Base-by-base conservation (phyloP, 2,329 filamentous ascomycete species). In the Alternaria angustiovoidea region DNA sequence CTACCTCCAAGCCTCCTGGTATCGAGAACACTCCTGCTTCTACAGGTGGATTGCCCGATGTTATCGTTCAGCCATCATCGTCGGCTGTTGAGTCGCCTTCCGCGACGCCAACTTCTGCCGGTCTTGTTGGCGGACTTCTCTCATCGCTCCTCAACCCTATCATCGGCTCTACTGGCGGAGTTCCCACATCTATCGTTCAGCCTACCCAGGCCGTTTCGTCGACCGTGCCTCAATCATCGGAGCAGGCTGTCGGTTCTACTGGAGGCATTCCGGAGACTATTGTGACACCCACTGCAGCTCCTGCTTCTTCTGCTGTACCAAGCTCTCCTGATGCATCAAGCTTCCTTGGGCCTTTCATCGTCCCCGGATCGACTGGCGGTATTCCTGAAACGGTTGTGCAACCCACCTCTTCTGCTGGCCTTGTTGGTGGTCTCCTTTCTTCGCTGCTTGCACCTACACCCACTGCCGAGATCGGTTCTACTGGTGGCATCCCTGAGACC, bases 301-400 rank as follows among this genome's bases (percentile, higher is more conserved):
- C 63, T 20, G 46, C 38, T 18, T 32, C 57, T 32, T 57, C 64
- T 41, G 54, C 59, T 16, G 47, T 52, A 44, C 54, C 62, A 54
- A 60, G 52, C 22, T 52, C 58, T 32, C 22, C 58, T 28, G 58
- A 56, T 22, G 49, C 64, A 14, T 70, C 69, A 16, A 66, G 65
- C 61, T 65, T 72, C 48, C 66, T 64, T 1, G 68, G 69, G 7
- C 65, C 69, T 4, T 71, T 72, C 58, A 72, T 69, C 24, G 59
- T 70, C 20, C 67, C 69, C 18, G 71, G 69, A 36, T 65, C 67
- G 5, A 70, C 69, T 36, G 69, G 64, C 14, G 56, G 59, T n/a
- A 4, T 64, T 20, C 64, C 66, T 5, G 43, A 58, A 9, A 44
- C 65, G 12, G 42, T 64, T 30, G 26, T 64, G 11, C 36, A 58